These are phyloP conservation scores for Mycena vulgaris DNA, from an alignment of 768 basidiomycete species.

Conservation along the genomic window DNA sequence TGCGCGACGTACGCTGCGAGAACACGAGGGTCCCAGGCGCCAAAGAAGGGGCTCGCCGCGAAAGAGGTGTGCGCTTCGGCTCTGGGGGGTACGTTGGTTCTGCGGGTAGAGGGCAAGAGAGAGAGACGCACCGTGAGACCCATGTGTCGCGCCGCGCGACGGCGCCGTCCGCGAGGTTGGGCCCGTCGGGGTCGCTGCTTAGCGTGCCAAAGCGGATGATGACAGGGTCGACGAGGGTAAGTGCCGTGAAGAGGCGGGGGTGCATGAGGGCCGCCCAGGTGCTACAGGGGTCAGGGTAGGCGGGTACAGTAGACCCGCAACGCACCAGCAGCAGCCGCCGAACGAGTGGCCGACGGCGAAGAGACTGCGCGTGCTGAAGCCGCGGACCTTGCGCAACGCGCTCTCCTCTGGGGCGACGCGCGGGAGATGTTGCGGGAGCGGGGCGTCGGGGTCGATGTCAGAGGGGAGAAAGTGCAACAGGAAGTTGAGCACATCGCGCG, in stretches of 20 bases:
- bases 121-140: constrained; percentile 65
- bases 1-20: constrained; percentile 74
- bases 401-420: constrained; percentile 63
- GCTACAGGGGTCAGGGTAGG: constrained; percentile 51
- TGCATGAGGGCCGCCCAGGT: constrained; percentile 74
- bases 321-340: constrained; percentile 85
- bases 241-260: constrained; percentile 78
- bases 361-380: constrained; percentile 69
- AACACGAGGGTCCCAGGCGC: constrained; percentile 76
- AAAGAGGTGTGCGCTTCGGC: constrained; percentile 72
- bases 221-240: constrained; percentile 88
- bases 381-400: constrained; percentile 57
- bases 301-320: constrained; percentile 41
- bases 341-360: constrained; percentile 88
- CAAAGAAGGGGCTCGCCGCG: constrained; percentile 74
- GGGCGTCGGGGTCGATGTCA: constrained; percentile 36
- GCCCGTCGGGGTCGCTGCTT: constrained; percentile 30
- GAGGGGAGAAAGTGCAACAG: constrained; percentile 77
- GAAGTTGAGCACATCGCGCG: constrained; percentile 86
- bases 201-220: constrained; percentile 56
- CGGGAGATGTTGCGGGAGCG: constrained; percentile 68
- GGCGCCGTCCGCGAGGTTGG: constrained; percentile 59
- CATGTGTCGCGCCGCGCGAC: constrained; percentile 74
- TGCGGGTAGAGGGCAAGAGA: background rate
- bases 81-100: constrained; percentile 48